A percentile compares a stretch with the other conserved stretches of the same genome.
Evolutionary conservation across 1,139 yeast species (phyloP).

Genomic region (Scheffersomyces titani): DNA sequence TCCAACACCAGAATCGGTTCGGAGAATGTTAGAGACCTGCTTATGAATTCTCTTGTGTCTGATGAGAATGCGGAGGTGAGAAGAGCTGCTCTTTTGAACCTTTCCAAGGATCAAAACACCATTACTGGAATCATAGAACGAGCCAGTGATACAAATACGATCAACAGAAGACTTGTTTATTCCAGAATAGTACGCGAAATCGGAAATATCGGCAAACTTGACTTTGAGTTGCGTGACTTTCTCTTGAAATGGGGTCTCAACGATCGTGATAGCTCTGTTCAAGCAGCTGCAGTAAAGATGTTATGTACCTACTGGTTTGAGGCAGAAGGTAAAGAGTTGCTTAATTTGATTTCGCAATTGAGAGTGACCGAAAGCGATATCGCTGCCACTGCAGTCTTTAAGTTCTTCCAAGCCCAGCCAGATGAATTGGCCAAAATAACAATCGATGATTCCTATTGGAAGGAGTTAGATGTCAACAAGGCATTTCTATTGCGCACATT

Average conservation of each 20-base stretch:
- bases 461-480: constrained; percentile 68
- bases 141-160: constrained; percentile 75
- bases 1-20: constrained; percentile 23
- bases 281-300: constrained; percentile 71
- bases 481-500: constrained; percentile 72
- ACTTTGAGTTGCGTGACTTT: constrained; percentile 61
- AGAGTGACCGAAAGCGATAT: constrained; percentile 66
- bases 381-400: constrained; percentile 66
- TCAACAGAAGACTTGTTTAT: constrained; percentile 73
- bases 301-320: constrained; percentile 74
- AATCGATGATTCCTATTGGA: constrained; percentile 67
- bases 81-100: constrained; percentile 75
- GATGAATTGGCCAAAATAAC: constrained; percentile 61
- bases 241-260: constrained; percentile 81
- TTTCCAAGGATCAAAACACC: constrained; percentile 57
- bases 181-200: constrained; percentile 67
- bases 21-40: constrained; percentile 43
- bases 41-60: constrained; percentile 61
- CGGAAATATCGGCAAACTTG: constrained; percentile 65
- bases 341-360: constrained; percentile 68
- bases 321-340: constrained; percentile 65
- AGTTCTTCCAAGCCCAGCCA: constrained; percentile 60
- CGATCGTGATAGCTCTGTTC: constrained; percentile 79
- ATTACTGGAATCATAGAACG: constrained; percentile 69
- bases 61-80: constrained; percentile 91